Base-by-base conservation (phyloP, 148 eudicot genomes). In the Dysphania ambrosioides region DNA sequence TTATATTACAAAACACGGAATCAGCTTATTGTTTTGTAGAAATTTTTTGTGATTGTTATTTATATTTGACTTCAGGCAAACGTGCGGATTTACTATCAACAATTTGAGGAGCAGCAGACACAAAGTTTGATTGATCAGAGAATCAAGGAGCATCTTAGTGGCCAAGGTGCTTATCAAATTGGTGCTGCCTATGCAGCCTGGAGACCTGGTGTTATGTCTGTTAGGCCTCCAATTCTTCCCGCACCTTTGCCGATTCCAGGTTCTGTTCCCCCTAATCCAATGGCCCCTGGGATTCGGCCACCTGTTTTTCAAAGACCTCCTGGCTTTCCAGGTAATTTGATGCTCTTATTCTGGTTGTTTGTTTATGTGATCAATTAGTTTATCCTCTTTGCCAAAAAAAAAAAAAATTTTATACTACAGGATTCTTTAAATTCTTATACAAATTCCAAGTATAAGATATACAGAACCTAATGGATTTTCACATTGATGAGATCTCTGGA, bases 91-190 rank as follows among this genome's bases (percentile, higher is more conserved):
- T 92, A 92, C 71, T 91, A 90, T 78, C 93, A 88, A 72, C 97
- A 94, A 75, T 88, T 87, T 77, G 98, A 94, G 84, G 93, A 89
- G 73, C 97, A 94, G 78, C 88, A 88, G 62, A 94, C 86, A 44
- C 96, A 94, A 56, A 88, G 87, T 86, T 79, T 95, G 82, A 85
- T 95, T 34, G 97, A 95, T 74, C 97, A 90, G 78, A 88, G 85
- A 86, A 85, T 95, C 70, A 95, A 90, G 86, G 97, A 92, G 73
- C 97, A 95, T 83, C 91, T 92, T 31, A 42, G 73, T 44, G 93
- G 96, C 56, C 92, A 88, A 79, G 72, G 91, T 47, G 88, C 83
- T n/a, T 87, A 60, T 79, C 88, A 87, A 79, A 86, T 87, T 27
- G 95, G 93, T 74, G 85, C 86, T 72, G 79, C 85, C 31, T 95